A percentile compares a stretch with the other conserved stretches of the same genome.
phyloP scores from a whole-genome alignment of 2,329 filamentous ascomycete species.

The Fonsecaea monophora region DNA sequence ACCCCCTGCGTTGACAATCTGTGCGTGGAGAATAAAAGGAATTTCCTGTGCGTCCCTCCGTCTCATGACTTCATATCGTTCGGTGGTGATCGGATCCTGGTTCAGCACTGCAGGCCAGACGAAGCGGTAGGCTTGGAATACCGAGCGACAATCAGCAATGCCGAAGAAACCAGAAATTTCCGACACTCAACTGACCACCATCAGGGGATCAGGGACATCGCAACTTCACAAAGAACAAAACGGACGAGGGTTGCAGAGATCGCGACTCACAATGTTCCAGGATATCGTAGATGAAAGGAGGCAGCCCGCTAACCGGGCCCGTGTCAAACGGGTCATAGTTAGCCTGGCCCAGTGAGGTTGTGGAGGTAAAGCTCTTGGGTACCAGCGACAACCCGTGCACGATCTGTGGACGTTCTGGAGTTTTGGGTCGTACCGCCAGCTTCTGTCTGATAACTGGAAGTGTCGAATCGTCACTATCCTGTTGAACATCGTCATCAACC shows the following conservation, averaged over 20 bases:
- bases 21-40: constrained; percentile 10
- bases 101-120: constrained; percentile 12
- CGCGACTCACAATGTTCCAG: constrained; percentile 11
- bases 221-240: background rate
- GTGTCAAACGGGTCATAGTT: constrained; percentile 17
- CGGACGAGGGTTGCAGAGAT: background rate
- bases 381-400: background rate
- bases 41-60: background rate
- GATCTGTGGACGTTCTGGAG: background rate
- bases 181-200: background rate
- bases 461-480: background rate
- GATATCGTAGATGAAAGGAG: constrained; percentile 12
- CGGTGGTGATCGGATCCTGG: background rate
- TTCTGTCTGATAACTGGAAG: background rate
- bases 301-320: constrained; percentile 1
- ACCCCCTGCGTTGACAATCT: constrained; percentile 7
- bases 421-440: constrained; percentile 7
- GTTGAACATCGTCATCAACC: constrained; percentile 6
- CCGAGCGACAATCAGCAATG: background rate
- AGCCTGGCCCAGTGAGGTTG: background rate
- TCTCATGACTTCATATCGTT: background rate
- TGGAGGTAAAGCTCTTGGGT: background rate
- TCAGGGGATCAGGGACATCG: background rate
- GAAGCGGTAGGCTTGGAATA: constrained; percentile 11
- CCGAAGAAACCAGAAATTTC: background rate